Conservation (phyloP, 2,329 filamentous ascomycete genomes). For the Trichoderma harzianum region DNA sequence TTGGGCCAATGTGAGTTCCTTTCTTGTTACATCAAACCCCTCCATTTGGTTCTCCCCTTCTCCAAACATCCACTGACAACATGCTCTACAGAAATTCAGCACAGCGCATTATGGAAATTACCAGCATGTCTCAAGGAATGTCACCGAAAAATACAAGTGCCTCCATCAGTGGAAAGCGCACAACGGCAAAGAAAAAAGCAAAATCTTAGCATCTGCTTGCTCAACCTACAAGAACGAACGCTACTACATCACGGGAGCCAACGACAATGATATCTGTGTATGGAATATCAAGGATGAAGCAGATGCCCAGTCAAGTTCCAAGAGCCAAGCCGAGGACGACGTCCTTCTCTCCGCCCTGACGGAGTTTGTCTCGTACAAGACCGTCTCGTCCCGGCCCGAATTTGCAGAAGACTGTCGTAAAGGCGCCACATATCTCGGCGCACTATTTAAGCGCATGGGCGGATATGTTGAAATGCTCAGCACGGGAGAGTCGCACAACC, state of each 20-base stretch:
- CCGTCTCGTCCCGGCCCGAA: slow-evolving; percentile 80
- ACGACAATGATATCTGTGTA: slow-evolving; percentile 82
- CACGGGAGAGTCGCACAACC: slow-evolving; percentile 75
- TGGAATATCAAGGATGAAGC: slow-evolving; percentile 66
- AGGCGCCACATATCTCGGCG: slow-evolving; percentile 85
- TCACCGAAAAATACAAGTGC: slow-evolving; percentile 79
- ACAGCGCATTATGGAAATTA: slow-evolving; percentile 62
- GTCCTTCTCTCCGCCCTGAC: slow-evolving; percentile 68
- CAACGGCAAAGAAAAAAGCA: slow-evolving; percentile 78
- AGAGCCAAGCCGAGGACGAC: slow-evolving; percentile 41
- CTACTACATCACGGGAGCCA: slow-evolving; percentile 93
- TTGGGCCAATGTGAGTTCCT: slow-evolving; percentile 67
- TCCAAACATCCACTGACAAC: slow-evolving; percentile 9
- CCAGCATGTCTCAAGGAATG: slow-evolving; percentile 46
- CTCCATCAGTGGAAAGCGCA: slow-evolving; percentile 79
- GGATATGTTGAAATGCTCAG: slow-evolving; percentile 88
- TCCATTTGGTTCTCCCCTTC: fast-evolving
- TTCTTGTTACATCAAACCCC: background rate
- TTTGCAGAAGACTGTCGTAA: slow-evolving; percentile 89
- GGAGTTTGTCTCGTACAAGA: slow-evolving; percentile 88
- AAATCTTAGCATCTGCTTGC: slow-evolving; percentile 80
- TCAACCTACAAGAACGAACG: slow-evolving; percentile 66
- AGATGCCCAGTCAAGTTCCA: slow-evolving; percentile 29
- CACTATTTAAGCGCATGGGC: slow-evolving; percentile 87
- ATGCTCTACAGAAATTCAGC: slow-evolving; percentile 57